Conservation (phyloP, 306 rosid species). For the Cucurbita maxima region DNA sequence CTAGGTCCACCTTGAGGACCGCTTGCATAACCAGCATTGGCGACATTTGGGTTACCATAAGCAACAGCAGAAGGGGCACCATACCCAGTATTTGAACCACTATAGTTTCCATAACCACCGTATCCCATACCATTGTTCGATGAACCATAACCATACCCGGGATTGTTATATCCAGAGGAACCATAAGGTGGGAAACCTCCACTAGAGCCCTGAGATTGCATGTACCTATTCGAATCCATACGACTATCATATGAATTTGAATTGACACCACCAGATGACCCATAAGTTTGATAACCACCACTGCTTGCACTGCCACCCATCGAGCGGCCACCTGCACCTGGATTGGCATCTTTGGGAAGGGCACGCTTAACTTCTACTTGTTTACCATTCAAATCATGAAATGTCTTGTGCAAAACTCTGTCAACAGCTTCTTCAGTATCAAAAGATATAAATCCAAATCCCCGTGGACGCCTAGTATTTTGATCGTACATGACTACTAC, state of each 20-base stretch:
- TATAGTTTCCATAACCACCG: constrained; percentile 74
- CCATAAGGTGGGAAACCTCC: constrained; percentile 88
- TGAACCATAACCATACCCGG: constrained; percentile 90
- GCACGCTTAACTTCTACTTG: constrained; percentile 99
- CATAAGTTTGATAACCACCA: constrained; percentile 80
- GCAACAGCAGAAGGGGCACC: constrained; percentile 79
- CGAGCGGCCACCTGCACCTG: constrained; percentile 70
- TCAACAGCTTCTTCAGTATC: constrained; percentile 92
- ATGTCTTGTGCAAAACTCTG: constrained; percentile 86
- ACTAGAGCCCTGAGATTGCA: constrained; percentile 70
- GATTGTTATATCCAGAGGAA: constrained; percentile 60
- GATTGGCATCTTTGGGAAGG: constrained; percentile 96
- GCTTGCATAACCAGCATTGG: constrained; percentile 69
- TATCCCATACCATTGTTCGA: constrained; percentile 76
- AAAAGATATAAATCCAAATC: constrained; percentile 93
- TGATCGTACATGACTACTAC: constrained; percentile 98
- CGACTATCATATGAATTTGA: constrained; percentile 77
- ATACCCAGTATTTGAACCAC: constrained; percentile 64
- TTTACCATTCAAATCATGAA: constrained; percentile 91
- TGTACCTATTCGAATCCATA: constrained; percentile 81
- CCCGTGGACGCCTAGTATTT: constrained; percentile 93
- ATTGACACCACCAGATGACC: constrained; percentile 64
- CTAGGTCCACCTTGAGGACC: constrained; percentile 84
- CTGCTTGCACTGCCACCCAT: constrained; percentile 57
- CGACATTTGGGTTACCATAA: constrained; percentile 76